A percentile compares a stretch with the other conserved stretches of the same genome.
These are phyloP conservation scores for Cryptosporidium baileyi DNA, from an alignment of 169 alveolate genomes.

Conservation along the genomic window DNA sequence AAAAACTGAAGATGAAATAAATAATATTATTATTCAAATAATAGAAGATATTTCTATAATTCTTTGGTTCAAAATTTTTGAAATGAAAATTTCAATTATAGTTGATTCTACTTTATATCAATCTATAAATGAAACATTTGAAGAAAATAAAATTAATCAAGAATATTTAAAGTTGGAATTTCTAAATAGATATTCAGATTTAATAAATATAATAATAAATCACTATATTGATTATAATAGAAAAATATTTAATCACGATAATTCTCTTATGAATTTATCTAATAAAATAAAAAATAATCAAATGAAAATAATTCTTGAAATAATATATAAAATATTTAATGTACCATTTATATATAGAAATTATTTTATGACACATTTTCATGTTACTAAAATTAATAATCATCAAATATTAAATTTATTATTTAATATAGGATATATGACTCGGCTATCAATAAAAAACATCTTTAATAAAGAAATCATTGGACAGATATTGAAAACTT, in stretches of 20 bases:
- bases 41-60: conserved; percentile 22
- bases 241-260: neutral
- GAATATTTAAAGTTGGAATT: conserved; percentile 38
- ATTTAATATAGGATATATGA: conserved; percentile 10
- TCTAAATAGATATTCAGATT: neutral
- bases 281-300: neutral
- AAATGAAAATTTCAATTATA: conserved; percentile 2
- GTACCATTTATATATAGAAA: conserved; percentile 24
- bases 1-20: neutral
- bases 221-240: neutral
- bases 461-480: neutral
- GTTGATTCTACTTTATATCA: neutral
- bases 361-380: conserved; percentile 50
- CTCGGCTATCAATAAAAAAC: neutral
- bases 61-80: conserved; percentile 29
- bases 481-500: neutral
- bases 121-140: neutral
- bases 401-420: neutral
- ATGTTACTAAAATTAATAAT: neutral
- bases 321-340: conserved; percentile 2
- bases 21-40: neutral
- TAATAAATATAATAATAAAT: neutral
- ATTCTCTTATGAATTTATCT: neutral
- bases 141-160: conserved; percentile 4
- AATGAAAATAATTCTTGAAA: conserved; percentile 10